Base-by-base conservation (phyloP, 345 rosid species). In the Eucalyptus cloeziana region DNA sequence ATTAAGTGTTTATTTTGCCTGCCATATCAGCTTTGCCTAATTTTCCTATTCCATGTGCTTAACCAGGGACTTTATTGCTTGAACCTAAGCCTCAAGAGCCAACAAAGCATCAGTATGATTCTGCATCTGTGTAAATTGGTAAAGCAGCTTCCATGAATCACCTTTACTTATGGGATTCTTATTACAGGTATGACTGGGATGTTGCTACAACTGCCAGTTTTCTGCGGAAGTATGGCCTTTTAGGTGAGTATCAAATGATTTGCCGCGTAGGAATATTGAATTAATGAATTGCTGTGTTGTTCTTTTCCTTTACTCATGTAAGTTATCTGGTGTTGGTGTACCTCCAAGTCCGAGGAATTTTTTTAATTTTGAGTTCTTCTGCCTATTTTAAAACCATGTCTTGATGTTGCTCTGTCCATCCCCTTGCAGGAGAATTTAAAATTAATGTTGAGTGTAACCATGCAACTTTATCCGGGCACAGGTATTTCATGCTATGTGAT, bases 41-140 rank as follows among this genome's bases (percentile, higher is more conserved):
- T 37, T 76, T 52, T 69, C 80, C 24, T 69, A 33, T 69, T 71
- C 21, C 47, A 37, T 37, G 86, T 86, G 14, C 16, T 24, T 54
- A 91, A 30, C 86, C 94, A 98, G 99, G 99, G 81, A 95, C 96
- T 10, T 93, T 98, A 86, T 91, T 98, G 87, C 95, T 98, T 91
- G 99, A 98, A 93, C 99, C 99, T 44, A 98, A 98, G 94, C 99
- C 99, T 89, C 99, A 98, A 93, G 99, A 98, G 93, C 99, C 99
- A 24, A 97, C 99, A 85, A 98, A 97, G 89, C 99, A 98, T 92
- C 99, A 98, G 96, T 98, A 93, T 56, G 91, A 64, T 62, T 91
- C 85, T 15, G 27, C 21, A 21, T 69, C 87, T 81, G 45, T 87
- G 52, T 49, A 13, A 49, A 49, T 47, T 79, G 22, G 25, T 76